phyloP scores from a whole-genome alignment of 495 filamentous ascomycete species.

The Aspergillus coremiiformis region DNA sequence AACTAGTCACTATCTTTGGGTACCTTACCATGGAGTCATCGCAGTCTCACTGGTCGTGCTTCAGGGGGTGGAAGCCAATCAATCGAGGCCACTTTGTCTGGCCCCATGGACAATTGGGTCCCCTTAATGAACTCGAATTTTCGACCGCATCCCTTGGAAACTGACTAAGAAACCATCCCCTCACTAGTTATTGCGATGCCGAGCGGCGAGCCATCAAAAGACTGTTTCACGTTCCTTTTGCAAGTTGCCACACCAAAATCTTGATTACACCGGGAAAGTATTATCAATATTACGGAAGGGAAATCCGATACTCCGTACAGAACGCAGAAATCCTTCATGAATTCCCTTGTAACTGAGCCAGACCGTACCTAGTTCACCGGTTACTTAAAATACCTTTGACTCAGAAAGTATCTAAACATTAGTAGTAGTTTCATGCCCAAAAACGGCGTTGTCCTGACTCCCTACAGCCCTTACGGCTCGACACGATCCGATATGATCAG shows the following conservation, averaged over 20 bases:
- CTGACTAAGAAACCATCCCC: background rate
- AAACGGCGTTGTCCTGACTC: too few species aligned
- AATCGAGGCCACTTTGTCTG: background rate
- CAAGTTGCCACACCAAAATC: background rate
- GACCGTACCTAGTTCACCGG: background rate
- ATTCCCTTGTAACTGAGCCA: background rate
- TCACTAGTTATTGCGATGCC: background rate
- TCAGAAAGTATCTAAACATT: too few species aligned
- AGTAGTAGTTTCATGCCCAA: background rate
- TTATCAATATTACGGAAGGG: too few species aligned
- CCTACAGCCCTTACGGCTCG: background rate
- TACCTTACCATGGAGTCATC: background rate
- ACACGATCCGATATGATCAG: background rate
- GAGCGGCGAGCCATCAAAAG: background rate
- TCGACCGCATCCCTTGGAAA: background rate
- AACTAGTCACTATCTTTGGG: background rate
- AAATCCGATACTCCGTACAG: too few species aligned
- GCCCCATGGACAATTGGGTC: background rate
- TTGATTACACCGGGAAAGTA: background rate
- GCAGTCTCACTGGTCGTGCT: background rate
- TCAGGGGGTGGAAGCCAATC: background rate
- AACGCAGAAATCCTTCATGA: background rate
- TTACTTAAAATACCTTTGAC: too few species aligned
- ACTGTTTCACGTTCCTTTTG: background rate
- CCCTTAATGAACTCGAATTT: background rate